These are phyloP conservation scores for Tribonema minus DNA, from an alignment of 108 stramenopile species.

Conservation along the genomic window DNA sequence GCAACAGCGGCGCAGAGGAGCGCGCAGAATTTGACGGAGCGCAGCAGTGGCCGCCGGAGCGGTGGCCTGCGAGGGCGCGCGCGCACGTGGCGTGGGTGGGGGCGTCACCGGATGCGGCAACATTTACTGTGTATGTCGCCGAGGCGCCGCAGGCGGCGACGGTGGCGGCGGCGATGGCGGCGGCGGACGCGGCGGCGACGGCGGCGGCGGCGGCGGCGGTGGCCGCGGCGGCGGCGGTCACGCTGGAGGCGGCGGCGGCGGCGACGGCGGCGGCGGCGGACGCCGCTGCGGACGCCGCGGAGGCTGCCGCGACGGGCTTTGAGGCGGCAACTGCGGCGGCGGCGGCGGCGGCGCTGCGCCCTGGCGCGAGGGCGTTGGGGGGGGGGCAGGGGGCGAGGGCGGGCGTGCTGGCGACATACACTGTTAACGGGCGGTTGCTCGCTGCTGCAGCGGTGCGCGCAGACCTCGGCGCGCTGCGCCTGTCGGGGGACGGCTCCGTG, in stretches of 20 bases:
- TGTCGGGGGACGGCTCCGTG: background rate
- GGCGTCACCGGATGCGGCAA: background rate
- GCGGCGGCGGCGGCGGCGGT: background rate
- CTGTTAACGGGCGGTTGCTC: background rate
- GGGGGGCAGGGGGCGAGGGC: background rate
- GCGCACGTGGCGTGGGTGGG: background rate
- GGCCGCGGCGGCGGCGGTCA: background rate
- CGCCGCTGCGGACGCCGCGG: background rate
- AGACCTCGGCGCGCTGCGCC: background rate
- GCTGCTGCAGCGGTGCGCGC: background rate
- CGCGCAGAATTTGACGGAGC: too few species aligned
- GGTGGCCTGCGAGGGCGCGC: background rate
- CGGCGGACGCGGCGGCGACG: background rate
- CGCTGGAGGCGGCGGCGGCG: background rate
- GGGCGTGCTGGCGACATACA: background rate
- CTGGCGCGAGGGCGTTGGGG: too few species aligned
- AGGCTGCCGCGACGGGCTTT: background rate
- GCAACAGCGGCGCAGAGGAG: background rate
- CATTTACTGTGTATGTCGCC: background rate
- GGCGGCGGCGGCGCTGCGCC: background rate
- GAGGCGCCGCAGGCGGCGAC: background rate
- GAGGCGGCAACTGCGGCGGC: background rate
- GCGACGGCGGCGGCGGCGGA: background rate
- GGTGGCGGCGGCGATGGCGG: background rate
- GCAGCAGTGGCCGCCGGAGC: background rate